Evolutionary conservation across 2,329 filamentous ascomycete genomes (phyloP), one percentile per base, ranked within the genome.

Genomic region (Claviceps pusilla): DNA sequence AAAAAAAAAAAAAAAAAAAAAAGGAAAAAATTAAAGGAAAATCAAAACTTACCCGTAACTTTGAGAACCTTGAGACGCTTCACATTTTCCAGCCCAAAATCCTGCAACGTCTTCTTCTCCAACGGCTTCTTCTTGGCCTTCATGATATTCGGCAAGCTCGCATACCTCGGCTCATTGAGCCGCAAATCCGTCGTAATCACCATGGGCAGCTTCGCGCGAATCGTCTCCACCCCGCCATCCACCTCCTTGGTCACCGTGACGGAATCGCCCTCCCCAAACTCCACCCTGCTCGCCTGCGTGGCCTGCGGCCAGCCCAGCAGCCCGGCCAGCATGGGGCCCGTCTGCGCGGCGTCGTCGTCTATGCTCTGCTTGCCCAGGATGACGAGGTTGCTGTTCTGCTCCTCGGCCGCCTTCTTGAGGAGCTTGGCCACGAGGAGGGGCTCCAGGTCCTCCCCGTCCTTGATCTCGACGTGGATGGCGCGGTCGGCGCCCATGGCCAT

Each of bases 41-140:
- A 47, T 51, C 33, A 46, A 24, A 33, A 76, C 82, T 65, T 72
- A 89, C 85, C 86, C 50, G 79, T 82, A 59, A 98, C 90, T 79
- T 93, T 93, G 62, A 97, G 65, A 54, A 89, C 87, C 82, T 93
- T 95, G 68, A 98, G 71, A 63, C 90, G 78, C 71, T 78, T 83
- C 68, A 79, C 77, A 52, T 79, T 80, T 63, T 89, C 83, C 47
- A 95, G 72, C 2, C 87, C 88, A 69, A 87, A 86, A 66, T 98
- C 93, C 55, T 75, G 78, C 68, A 96, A 69, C 60, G 79, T 88
- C 78, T 89, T 86, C 85, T 96, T 97, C 65, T 93, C 89, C 63
- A 98, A 66, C 66, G 87, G 87, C 86, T 98, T 98, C 87, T 97
- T 98, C 86, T 98, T 98, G 53, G 93, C 93, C 84, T 97, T 98